Evolutionary conservation across 2,329 filamentous ascomycete species (phyloP).

Genomic region (Coniochaeta hoffmannii): DNA sequence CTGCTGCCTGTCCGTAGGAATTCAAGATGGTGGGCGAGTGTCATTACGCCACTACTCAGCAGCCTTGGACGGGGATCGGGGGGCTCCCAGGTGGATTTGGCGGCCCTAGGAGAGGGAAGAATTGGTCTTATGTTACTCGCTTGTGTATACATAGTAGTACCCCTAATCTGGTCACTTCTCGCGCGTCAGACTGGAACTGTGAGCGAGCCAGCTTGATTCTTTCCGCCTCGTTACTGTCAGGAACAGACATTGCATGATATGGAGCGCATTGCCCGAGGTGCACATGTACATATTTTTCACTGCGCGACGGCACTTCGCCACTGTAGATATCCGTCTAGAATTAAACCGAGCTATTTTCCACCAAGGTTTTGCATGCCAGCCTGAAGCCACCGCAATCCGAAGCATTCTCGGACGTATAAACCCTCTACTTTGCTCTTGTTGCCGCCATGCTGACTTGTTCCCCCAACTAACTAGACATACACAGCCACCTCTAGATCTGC

Average conservation of each 20-base stretch:
- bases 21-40: background rate
- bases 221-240: background rate
- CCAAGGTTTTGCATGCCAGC: background rate
- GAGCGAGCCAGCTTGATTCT: background rate
- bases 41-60: too few species aligned
- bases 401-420: background rate
- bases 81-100: too few species aligned
- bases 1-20: background rate
- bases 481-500: background rate
- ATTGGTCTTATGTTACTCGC: too few species aligned
- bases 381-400: background rate
- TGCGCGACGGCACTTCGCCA: background rate
- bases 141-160: background rate
- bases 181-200: background rate
- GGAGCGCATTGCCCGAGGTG: background rate
- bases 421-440: background rate
- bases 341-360: background rate
- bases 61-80: too few species aligned
- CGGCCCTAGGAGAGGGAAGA: too few species aligned
- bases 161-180: background rate
- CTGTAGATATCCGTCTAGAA: background rate
- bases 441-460: background rate
- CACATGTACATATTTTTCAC: background rate
- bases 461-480: background rate
- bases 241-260: background rate